Base-by-base conservation (phyloP, 108 stramenopile species). In the Nannochloropsis salina region DNA sequence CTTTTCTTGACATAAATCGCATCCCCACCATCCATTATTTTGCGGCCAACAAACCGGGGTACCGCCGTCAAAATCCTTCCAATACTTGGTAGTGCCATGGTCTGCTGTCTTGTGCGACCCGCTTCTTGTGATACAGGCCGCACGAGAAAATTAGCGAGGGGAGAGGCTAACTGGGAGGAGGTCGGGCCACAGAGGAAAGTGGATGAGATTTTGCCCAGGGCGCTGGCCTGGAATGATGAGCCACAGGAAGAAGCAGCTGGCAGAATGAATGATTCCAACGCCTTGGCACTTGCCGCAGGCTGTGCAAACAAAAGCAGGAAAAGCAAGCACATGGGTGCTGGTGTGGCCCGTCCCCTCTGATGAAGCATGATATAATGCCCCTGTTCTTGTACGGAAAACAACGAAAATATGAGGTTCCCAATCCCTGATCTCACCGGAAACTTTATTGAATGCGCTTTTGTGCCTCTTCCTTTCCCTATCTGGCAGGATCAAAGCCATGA, bases 1-100 rank as follows among this genome's bases (percentile, higher is more conserved):
- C 61, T n/a, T 74, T 74, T 74, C 61, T 74, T 74, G 61, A 74
- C 20, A n/a, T 74, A 74, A 2, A 74, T 74, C 15, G 61, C 61
- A n/a, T 74, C 61, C 20, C 61, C 61, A n/a, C 61, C 61, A 74
- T 74, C 61, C 61, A 74, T 74, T n/a, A 74, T n/a, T 74, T 74
- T 74, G 6, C 61, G 61, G 61, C 61, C 61, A 15, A 74, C 20
- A 8, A 74, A 74, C 15, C 61, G 61, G n/a, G 61, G 61, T n/a
- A 74, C 61, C 1, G 61, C 61, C 6, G 61, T 74, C 61, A 74
- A n/a, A 6, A 74, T n/a, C 61, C n/a, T 74, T 74, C 20, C 6
- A 74, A 74, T 0, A n/a, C 61, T 74, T 6, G 61, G 61, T n/a
- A 74, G 15, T 4, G 8, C 61, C 61, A 74, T 74, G 61, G 20